Conservation (phyloP, 306 rosid species). For the Dryas drummondii region DNA sequence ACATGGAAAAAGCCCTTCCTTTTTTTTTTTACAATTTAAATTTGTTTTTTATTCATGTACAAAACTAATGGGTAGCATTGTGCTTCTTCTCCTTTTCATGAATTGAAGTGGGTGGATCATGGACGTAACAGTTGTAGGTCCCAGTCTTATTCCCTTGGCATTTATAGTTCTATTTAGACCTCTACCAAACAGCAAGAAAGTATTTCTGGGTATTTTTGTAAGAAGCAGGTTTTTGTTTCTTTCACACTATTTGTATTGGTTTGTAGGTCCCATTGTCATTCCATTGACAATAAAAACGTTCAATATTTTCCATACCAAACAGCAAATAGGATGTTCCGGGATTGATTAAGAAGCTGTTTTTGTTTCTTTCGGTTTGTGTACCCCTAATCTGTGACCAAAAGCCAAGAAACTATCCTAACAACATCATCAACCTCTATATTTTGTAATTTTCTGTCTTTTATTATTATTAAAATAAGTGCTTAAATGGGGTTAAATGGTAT, state of each 20-base stretch:
- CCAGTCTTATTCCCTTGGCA: conserved; percentile 22
- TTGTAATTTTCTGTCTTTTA: not conserved
- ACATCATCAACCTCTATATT: not conserved
- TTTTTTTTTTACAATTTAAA: not conserved
- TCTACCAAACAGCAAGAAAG: conserved; percentile 34
- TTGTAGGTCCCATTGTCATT: conserved; percentile 17
- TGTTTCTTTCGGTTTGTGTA: conserved; percentile 17
- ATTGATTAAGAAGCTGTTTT: conserved; percentile 13
- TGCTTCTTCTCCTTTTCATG: conserved; percentile 31
- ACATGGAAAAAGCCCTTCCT: not conserved
- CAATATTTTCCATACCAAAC: conserved; percentile 14
- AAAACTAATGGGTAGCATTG: conserved; percentile 28
- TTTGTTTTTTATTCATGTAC: not conserved
- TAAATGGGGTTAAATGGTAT: not conserved
- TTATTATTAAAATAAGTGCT: not conserved
- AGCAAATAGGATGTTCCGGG: conserved; percentile 25
- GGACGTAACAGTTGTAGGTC: conserved; percentile 21
- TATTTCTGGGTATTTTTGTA: conserved; percentile 13
- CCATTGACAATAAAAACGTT: conserved; percentile 11
- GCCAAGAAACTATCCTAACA: conserved; percentile 1
- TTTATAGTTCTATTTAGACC: conserved; percentile 21
- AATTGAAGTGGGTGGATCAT: conserved; percentile 24
- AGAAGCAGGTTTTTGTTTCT: conserved; percentile 26
- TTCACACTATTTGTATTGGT: conserved; percentile 7
- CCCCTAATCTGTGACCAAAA: conserved; percentile 9